Evolutionary conservation across 352 stramenopile species (phyloP).

Genomic region (Phytopythium sindhum): DNA sequence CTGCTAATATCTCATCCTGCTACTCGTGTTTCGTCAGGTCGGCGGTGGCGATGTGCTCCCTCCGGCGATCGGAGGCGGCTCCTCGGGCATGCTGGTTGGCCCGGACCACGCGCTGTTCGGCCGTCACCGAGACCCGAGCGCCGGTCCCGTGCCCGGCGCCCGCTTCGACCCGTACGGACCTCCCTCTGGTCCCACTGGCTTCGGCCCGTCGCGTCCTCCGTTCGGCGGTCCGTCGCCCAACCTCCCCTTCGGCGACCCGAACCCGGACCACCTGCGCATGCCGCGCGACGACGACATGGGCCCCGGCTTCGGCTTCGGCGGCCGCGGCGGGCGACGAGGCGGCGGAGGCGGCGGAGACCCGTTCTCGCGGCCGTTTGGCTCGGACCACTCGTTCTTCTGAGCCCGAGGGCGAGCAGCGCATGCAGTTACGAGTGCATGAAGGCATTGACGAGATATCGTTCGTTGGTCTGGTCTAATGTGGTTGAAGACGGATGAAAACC

Average conservation of each 20-base stretch:
- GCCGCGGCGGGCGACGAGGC: constrained; percentile 15
- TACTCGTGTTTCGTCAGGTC: constrained; percentile 24
- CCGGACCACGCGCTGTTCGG: constrained; percentile 76
- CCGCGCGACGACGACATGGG: constrained; percentile 61
- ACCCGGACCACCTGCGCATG: constrained; percentile 80
- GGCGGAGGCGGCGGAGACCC: constrained; percentile 22
- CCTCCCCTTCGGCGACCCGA: constrained; percentile 72
- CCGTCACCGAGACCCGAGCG: constrained; percentile 43
- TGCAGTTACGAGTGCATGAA: neutral
- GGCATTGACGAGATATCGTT: neutral
- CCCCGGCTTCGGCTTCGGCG: constrained; percentile 35
- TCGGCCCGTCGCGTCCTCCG: constrained; percentile 27
- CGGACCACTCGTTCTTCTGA: constrained; percentile 69
- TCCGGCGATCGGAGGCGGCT: constrained; percentile 48
- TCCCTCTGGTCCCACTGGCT: constrained; percentile 42
- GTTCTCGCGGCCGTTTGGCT: constrained; percentile 53
- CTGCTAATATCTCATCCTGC: neutral
- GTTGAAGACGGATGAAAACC: too few species aligned
- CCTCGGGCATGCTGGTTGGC: constrained; percentile 71
- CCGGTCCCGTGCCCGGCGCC: constrained; percentile 61
- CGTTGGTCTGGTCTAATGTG: too few species aligned
- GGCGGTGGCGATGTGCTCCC: constrained; percentile 67
- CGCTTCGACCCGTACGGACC: constrained; percentile 86
- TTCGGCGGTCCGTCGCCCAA: constrained; percentile 39
- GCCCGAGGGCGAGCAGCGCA: too few species aligned